Percentiles rank a stretch among this genome's conserved stretches.
Evolutionary conservation across 164 flowering plant species (phyloP).

Genomic region (Houttuynia cordata): DNA sequence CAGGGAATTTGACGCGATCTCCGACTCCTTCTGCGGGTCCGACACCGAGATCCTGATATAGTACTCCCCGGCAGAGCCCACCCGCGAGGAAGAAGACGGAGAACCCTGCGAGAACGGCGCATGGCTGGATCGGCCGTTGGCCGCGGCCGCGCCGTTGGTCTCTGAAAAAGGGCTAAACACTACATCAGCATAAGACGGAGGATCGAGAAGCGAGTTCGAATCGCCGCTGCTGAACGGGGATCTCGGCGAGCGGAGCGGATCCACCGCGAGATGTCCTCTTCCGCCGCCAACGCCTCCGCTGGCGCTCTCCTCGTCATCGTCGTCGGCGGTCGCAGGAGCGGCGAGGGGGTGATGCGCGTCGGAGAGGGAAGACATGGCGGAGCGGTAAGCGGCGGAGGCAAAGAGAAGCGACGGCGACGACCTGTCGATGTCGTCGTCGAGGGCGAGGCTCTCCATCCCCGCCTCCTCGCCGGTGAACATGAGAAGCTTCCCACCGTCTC

Average conservation of each 20-base stretch:
- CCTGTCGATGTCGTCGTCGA: slow-evolving; percentile 43
- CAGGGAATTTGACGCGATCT: slow-evolving; percentile 39
- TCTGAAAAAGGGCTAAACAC: slow-evolving; percentile 34
- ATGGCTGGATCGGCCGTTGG: slow-evolving; percentile 18
- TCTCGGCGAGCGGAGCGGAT: slow-evolving; percentile 13
- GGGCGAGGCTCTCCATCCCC: slow-evolving; percentile 53
- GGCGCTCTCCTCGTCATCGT: neutral
- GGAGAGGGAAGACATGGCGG: slow-evolving; percentile 33
- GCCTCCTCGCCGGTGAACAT: slow-evolving; percentile 24
- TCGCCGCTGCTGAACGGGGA: slow-evolving; percentile 1
- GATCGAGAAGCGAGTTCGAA: slow-evolving; percentile 17
- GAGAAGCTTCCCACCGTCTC: slow-evolving; percentile 36
- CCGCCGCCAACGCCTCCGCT: too few species aligned
- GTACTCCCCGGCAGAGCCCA: neutral
- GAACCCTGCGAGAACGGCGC: slow-evolving; percentile 17
- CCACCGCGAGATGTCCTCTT: too few species aligned
- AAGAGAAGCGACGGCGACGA: neutral
- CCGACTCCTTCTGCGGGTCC: slow-evolving; percentile 72
- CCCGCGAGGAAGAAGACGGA: slow-evolving; percentile 23
- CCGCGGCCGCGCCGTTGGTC: slow-evolving; percentile 4
- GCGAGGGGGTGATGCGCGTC: slow-evolving; percentile 33
- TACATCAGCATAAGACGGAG: slow-evolving; percentile 38
- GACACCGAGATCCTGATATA: slow-evolving; percentile 63
- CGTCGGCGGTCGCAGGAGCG: neutral
- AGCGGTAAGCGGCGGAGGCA: slow-evolving; percentile 22